Percentiles rank a stretch among this genome's conserved stretches.
phyloP scores from a whole-genome alignment of 2,329 filamentous ascomycete genomes.

The Cyphellophora europaea region DNA sequence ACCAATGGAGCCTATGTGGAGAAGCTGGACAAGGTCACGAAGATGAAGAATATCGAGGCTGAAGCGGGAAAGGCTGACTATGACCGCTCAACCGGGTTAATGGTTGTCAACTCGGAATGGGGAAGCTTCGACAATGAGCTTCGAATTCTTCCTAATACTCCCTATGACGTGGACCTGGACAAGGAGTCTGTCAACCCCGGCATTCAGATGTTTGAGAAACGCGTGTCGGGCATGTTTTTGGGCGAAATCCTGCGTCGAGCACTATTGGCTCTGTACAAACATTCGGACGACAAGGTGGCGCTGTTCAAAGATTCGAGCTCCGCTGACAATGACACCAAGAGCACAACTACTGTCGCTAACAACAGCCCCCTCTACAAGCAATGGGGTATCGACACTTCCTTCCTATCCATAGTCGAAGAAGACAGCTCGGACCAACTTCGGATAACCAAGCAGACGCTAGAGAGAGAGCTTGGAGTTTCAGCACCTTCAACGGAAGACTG shows the following conservation, averaged over 20 bases:
- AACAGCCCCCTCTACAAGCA: slow-evolving; percentile 62
- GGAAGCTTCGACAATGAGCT: slow-evolving; percentile 95
- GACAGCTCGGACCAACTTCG: slow-evolving; percentile 66
- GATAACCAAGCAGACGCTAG: slow-evolving; percentile 66
- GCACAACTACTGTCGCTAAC: slow-evolving; percentile 59
- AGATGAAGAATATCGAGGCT: slow-evolving; percentile 47
- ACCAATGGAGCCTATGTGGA: slow-evolving; percentile 98
- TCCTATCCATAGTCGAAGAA: slow-evolving; percentile 77
- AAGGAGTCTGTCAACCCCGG: slow-evolving; percentile 78
- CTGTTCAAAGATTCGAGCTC: slow-evolving; percentile 72
- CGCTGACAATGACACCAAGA: slow-evolving; percentile 55
- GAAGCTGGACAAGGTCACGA: slow-evolving; percentile 76
- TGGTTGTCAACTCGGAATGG: slow-evolving; percentile 99
- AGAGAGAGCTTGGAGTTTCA: slow-evolving; percentile 65
- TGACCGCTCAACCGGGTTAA: slow-evolving; percentile 74
- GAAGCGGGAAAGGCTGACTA: slow-evolving; percentile 49
- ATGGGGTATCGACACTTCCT: slow-evolving; percentile 86
- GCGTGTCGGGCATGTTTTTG: slow-evolving; percentile 95
- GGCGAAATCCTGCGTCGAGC: slow-evolving; percentile 83
- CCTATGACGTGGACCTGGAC: slow-evolving; percentile 74
- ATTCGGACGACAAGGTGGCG: slow-evolving; percentile 55
- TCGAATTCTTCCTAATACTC: slow-evolving; percentile 74
- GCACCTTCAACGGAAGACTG: slow-evolving; percentile 75
- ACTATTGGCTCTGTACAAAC: slow-evolving; percentile 52
- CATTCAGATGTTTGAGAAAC: slow-evolving; percentile 98